These are phyloP conservation scores for Camelina laxa DNA, from an alignment of 345 rosid species.

Conservation along the genomic window DNA sequence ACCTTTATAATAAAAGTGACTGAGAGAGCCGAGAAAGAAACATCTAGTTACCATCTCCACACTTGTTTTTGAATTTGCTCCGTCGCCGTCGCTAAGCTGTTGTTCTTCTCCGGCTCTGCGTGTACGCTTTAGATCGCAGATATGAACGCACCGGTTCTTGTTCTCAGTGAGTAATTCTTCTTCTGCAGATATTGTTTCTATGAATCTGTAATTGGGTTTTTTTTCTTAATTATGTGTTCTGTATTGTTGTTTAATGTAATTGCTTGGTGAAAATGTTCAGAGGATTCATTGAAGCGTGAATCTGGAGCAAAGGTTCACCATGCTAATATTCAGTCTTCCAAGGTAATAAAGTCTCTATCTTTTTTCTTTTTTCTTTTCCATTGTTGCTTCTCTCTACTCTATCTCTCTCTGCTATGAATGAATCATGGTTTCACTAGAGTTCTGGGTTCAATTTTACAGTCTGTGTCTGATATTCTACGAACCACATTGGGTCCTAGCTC, in stretches of 20 bases:
- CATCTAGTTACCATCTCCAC: slow-evolving; percentile 10
- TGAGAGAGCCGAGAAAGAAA: slow-evolving; percentile 17
- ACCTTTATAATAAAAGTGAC: not conserved
- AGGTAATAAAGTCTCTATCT: slow-evolving; percentile 46
- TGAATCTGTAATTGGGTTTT: not conserved
- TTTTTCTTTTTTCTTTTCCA: not conserved
- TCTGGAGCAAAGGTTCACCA: slow-evolving; percentile 91
- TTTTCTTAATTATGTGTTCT: slow-evolving; percentile 2
- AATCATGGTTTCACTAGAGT: slow-evolving; percentile 27
- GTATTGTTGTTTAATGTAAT: not conserved
- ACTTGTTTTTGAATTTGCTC: slow-evolving; percentile 32
- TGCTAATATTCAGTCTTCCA: slow-evolving; percentile 90
- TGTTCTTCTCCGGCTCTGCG: slow-evolving; percentile 14
- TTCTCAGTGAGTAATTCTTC: slow-evolving; percentile 65
- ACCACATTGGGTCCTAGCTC: slow-evolving; percentile 97
- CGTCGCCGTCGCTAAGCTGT: slow-evolving; percentile 35
- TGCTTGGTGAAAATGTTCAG: slow-evolving; percentile 49
- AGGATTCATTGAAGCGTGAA: slow-evolving; percentile 94
- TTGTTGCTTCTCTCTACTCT: slow-evolving; percentile 9
- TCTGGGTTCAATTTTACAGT: slow-evolving; percentile 50
- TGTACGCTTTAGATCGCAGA: slow-evolving; percentile 24
- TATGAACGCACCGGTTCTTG: slow-evolving; percentile 85
- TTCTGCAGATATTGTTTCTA: slow-evolving; percentile 4
- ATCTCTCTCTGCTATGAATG: slow-evolving; percentile 1
- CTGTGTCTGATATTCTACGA: slow-evolving; percentile 90